phyloP scores from a whole-genome alignment of 352 stramenopile genomes.

The Phytophthora colocasiae region DNA sequence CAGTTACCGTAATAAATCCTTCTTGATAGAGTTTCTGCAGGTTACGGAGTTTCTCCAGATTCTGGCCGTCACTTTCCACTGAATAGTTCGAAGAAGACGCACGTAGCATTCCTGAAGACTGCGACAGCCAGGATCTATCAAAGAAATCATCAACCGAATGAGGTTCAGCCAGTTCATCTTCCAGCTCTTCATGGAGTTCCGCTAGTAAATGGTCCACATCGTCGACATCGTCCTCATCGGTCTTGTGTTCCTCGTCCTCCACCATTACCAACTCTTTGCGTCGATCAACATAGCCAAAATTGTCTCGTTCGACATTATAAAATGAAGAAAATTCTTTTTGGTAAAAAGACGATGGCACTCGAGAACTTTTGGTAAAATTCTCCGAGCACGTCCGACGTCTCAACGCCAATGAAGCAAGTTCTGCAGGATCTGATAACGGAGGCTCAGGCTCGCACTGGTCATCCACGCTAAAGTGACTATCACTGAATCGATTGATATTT shows the following conservation, averaged over 20 bases:
- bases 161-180: conserved; percentile 12
- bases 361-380: conserved; percentile 45
- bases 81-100: conserved; percentile 21
- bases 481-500: conserved; percentile 26
- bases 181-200: conserved; percentile 25
- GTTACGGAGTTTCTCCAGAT: conserved; percentile 72
- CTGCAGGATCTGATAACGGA: conserved; percentile 22
- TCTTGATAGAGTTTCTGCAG: conserved; percentile 79
- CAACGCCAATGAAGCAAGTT: conserved; percentile 23
- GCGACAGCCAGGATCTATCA: conserved; percentile 23
- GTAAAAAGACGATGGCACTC: conserved; percentile 34
- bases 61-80: conserved; percentile 46
- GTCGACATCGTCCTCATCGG: conserved; percentile 25
- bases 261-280: conserved; percentile 4
- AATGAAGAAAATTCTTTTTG: conserved; percentile 24
- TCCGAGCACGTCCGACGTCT: conserved; percentile 45
- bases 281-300: conserved; percentile 17
- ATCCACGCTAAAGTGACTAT: conserved; percentile 14
- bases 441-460: conserved; percentile 36
- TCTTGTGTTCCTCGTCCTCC: conserved; percentile 41
- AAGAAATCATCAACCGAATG: conserved; percentile 28
- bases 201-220: conserved; percentile 18
- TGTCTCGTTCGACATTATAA: background rate
- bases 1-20: conserved; percentile 83
- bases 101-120: conserved; percentile 1